Conservation (phyloP, 2,329 filamentous ascomycete genomes). For the Ophiostoma triangulosporum region DNA sequence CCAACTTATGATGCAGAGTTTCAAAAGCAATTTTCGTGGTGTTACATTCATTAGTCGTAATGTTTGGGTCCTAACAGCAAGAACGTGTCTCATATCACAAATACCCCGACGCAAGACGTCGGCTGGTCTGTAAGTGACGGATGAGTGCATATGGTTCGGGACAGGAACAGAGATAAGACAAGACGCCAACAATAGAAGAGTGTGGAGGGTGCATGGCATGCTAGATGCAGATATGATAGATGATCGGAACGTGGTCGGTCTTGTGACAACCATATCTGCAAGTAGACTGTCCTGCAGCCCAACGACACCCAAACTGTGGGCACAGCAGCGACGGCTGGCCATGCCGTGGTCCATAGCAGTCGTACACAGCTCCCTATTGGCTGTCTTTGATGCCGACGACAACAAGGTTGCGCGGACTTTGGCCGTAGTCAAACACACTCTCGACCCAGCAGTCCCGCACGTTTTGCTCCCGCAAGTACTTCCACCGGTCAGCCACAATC, state of each 20-base stretch:
- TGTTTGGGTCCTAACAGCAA: no score
- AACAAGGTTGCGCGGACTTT: slow-evolving; percentile 82
- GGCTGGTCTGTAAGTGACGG: not conserved
- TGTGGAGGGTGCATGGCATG: no score
- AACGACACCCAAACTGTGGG: not conserved
- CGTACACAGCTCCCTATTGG: not conserved
- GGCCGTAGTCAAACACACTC: slow-evolving; percentile 74
- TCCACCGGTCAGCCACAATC: slow-evolving; percentile 82
- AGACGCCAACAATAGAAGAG: not conserved
- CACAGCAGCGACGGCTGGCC: not conserved
- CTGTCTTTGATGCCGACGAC: slow-evolving; percentile 57
- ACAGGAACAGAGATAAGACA: not conserved
- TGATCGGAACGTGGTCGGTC: no score
- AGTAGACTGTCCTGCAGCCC: not conserved
- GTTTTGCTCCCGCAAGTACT: slow-evolving; percentile 65
- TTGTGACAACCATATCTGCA: no score
- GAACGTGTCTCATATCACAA: not conserved
- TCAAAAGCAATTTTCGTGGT: no score
- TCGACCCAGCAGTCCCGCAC: slow-evolving; percentile 79
- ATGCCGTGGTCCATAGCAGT: not conserved
- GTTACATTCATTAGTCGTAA: no score
- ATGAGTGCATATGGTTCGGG: not conserved
- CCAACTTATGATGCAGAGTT: no score
- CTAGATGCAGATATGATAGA: no score
- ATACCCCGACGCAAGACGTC: not conserved